Conservation (phyloP, 1,284 basidiomycete species). For the Lignosus rhinocerotis region DNA sequence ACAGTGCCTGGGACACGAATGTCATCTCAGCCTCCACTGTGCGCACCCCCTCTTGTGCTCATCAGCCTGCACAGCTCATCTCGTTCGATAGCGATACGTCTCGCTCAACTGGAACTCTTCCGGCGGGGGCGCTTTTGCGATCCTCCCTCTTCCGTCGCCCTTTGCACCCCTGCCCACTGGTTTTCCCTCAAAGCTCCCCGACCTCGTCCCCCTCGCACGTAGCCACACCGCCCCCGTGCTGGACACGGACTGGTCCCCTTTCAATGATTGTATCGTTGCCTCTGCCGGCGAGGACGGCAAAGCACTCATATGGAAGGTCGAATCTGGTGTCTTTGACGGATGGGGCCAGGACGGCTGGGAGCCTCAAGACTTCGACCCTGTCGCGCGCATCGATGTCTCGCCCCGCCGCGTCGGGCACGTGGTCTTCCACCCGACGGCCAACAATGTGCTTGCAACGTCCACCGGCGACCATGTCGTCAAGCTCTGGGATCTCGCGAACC, state of each 20-base stretch:
- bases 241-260: conserved; percentile 96
- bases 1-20: conserved; percentile 96
- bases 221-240: conserved; percentile 86
- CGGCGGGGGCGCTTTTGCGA: conserved; percentile 93
- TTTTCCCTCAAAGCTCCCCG: conserved; percentile 84
- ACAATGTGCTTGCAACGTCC: conserved; percentile 84
- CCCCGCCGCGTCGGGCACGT: conserved; percentile 93
- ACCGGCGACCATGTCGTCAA: conserved; percentile 90
- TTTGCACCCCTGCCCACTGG: conserved; percentile 54
- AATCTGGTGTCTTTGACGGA: conserved; percentile 71
- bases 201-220: conserved; percentile 90
- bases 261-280: conserved; percentile 88
- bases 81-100: conserved; percentile 66
- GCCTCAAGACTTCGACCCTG: conserved; percentile 84
- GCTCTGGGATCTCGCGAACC: conserved; percentile 84
- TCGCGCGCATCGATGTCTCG: conserved; percentile 71
- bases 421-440: conserved; percentile 90
- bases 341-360: conserved; percentile 86
- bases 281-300: conserved; percentile 95
- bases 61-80: neutral
- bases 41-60: conserved; percentile 32
- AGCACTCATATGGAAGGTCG: conserved; percentile 87
- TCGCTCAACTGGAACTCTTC: conserved; percentile 95
- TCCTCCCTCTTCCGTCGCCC: conserved; percentile 84
- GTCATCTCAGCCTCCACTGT: conserved; percentile 86